Evolutionary conservation across 2,329 filamentous ascomycete genomes (phyloP).

Genomic region (Alternaria panax): DNA sequence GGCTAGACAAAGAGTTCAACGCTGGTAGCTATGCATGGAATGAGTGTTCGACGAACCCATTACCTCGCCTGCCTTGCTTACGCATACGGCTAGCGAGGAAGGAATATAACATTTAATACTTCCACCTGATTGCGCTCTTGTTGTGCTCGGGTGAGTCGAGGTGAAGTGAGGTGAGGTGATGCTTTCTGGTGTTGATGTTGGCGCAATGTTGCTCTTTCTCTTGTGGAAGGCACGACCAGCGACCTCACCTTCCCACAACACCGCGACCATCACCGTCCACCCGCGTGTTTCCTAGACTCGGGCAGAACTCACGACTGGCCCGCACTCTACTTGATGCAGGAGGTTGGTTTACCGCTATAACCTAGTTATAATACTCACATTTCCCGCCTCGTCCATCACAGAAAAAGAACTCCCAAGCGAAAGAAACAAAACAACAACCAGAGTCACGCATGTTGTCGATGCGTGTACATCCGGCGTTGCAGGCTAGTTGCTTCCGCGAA

Average conservation of each 20-base stretch:
- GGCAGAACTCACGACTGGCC: no score
- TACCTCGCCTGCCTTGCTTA: slow-evolving; percentile 22
- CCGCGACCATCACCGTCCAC: background rate
- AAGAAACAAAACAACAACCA: background rate
- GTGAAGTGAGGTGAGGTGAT: background rate
- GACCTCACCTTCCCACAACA: background rate
- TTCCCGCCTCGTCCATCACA: background rate
- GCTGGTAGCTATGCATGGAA: slow-evolving; percentile 27
- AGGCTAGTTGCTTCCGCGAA: background rate
- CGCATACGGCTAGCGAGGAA: slow-evolving; percentile 8
- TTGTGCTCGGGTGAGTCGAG: background rate
- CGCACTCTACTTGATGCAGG: no score
- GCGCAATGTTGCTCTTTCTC: background rate
- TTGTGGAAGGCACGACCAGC: background rate
- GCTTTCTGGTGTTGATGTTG: background rate
- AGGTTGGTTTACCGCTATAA: background rate
- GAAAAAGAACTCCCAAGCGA: background rate
- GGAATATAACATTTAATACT: slow-evolving; percentile 23
- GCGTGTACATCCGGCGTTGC: background rate
- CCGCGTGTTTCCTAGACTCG: background rate
- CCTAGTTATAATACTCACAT: background rate
- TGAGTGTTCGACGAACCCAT: slow-evolving; percentile 26
- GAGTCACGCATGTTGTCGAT: background rate
- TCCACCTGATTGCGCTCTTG: background rate
- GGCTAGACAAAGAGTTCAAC: slow-evolving; percentile 44